Evolutionary conservation across 331 rosid species (phyloP).

Genomic region (Quercus phellos): DNA sequence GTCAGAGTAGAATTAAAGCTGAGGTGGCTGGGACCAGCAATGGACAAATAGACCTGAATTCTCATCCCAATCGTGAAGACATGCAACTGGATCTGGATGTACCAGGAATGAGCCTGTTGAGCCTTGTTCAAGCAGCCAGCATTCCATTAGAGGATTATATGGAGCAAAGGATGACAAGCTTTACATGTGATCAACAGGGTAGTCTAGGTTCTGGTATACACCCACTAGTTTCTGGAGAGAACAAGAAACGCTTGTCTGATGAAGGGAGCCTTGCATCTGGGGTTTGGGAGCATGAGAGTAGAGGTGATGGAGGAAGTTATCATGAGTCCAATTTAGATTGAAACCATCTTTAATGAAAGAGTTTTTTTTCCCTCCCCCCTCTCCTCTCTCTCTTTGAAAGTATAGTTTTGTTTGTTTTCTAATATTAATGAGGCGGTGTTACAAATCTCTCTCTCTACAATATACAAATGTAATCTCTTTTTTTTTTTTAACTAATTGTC

Average conservation of each 20-base stretch:
- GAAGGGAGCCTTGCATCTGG: conserved; percentile 39
- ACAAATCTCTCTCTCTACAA: conserved; percentile 7
- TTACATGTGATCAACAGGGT: conserved; percentile 30
- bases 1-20: conserved; percentile 27
- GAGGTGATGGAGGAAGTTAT: conserved; percentile 25
- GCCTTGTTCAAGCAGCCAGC: conserved; percentile 35
- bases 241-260: conserved; percentile 36
- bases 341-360: conserved; percentile 29
- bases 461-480: conserved; percentile 15
- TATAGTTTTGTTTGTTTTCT: conserved; percentile 19
- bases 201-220: conserved; percentile 33
- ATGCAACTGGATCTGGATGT: conserved; percentile 41
- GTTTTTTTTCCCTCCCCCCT: not conserved
- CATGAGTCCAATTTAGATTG: conserved; percentile 37
- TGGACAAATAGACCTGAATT: conserved; percentile 77
- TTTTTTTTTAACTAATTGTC: not conserved
- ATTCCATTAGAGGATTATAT: conserved; percentile 22
- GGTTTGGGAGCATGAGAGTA: conserved; percentile 41
- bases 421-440: conserved; percentile 16
- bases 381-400: conserved; percentile 9
- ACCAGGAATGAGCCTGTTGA: conserved; percentile 38
- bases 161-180: conserved; percentile 32
- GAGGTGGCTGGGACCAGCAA: conserved; percentile 48
- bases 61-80: conserved; percentile 65
- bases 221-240: conserved; percentile 32